Percentiles rank a stretch among this genome's conserved stretches.
These are phyloP conservation scores for Eutypella sp. DNA, from an alignment of 2,329 filamentous ascomycete genomes.

Conservation along the genomic window DNA sequence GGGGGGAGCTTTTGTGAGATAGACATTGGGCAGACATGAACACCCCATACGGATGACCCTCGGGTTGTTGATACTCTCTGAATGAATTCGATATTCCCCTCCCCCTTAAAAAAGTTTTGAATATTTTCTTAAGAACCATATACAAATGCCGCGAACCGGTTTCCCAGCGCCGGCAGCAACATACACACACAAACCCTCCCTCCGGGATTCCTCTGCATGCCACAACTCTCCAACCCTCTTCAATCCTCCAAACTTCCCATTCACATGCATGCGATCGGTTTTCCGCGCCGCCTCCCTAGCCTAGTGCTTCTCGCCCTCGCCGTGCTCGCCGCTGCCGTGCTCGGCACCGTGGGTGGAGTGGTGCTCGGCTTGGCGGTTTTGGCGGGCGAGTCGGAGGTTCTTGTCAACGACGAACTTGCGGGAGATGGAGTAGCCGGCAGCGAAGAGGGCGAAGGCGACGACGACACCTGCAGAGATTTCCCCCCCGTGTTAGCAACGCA, in stretches of 20 bases:
- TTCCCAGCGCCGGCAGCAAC: too few relatives aligned
- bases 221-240: too few relatives aligned
- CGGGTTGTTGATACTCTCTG: too few relatives aligned
- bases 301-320: conserved; percentile 31
- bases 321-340: conserved; percentile 31
- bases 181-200: too few relatives aligned
- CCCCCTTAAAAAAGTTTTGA: too few relatives aligned
- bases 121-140: background rate
- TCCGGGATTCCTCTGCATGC: too few relatives aligned
- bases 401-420: conserved; percentile 86
- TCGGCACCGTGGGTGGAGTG: conserved; percentile 32
- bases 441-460: conserved; percentile 75
- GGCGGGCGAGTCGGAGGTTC: conserved; percentile 80
- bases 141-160: conserved; percentile 2
- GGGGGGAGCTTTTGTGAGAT: conserved; percentile 11
- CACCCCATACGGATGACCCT: too few relatives aligned
- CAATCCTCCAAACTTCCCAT: conserved; percentile 12
- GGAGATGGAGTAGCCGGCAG: conserved; percentile 74
- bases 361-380: conserved; percentile 41
- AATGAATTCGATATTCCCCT: conserved; percentile 4
- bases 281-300: conserved; percentile 9
- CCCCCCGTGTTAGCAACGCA: background rate
- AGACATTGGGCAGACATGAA: too few relatives aligned
- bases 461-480: conserved; percentile 62
- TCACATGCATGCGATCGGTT: conserved; percentile 10